Evolutionary conservation across 768 basidiomycete species (phyloP).

Genomic region (Podaxis sp.): DNA sequence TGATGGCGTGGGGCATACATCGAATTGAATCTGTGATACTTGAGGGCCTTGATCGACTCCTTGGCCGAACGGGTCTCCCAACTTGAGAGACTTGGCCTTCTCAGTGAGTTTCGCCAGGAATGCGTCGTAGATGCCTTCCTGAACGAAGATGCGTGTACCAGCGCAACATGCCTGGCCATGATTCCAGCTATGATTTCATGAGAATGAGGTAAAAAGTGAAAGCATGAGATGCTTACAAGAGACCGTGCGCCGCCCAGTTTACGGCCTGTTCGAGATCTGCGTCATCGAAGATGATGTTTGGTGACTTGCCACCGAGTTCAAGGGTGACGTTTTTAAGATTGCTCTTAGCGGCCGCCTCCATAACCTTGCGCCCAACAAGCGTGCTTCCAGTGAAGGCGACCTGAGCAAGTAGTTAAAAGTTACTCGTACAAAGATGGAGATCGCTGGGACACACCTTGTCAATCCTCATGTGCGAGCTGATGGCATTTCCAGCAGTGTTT

Average conservation of each 20-base stretch:
- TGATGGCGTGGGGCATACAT: conserved; percentile 38
- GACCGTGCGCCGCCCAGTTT: conserved; percentile 65
- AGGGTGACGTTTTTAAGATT: conserved; percentile 85
- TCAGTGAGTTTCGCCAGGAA: conserved; percentile 64
- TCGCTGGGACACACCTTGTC: conserved; percentile 53
- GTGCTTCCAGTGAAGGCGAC: conserved; percentile 88
- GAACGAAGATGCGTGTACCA: conserved; percentile 82
- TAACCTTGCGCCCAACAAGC: conserved; percentile 69
- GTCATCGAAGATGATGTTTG: conserved; percentile 68
- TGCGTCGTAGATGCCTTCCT: conserved; percentile 72
- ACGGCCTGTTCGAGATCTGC: conserved; percentile 71
- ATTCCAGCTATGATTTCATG: conserved; percentile 43
- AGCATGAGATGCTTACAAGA: conserved; percentile 50
- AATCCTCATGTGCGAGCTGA: conserved; percentile 66
- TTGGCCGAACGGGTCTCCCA: conserved; percentile 67
- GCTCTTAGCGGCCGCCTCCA: conserved; percentile 73
- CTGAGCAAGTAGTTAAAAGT: not conserved
- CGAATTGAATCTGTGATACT: conserved; percentile 70
- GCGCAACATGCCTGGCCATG: conserved; percentile 79
- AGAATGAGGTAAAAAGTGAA: not conserved
- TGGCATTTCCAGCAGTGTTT: conserved; percentile 60
- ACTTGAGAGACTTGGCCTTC: conserved; percentile 46
- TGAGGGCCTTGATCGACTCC: conserved; percentile 73
- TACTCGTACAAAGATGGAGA: not conserved
- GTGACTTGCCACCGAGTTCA: conserved; percentile 78